Evolutionary conservation across 306 rosid species (phyloP).

Genomic region (Delonix regia): DNA sequence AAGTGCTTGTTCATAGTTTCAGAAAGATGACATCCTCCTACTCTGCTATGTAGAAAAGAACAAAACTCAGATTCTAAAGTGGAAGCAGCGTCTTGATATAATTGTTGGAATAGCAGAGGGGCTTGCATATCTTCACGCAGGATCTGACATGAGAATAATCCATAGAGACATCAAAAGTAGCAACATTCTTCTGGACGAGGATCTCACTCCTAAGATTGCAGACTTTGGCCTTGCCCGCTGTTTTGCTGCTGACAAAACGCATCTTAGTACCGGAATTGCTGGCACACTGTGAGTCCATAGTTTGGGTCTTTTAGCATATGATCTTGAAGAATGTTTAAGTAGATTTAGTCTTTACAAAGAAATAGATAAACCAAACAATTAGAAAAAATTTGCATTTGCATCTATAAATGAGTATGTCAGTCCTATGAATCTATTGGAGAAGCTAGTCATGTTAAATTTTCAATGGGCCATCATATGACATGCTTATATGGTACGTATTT

Average conservation of each 20-base stretch:
- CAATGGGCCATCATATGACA: no score
- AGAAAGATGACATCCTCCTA: neutral
- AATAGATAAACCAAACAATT: no score
- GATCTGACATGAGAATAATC: slow-evolving; percentile 63
- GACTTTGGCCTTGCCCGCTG: slow-evolving; percentile 92
- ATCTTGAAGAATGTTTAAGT: no score
- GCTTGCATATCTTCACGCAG: slow-evolving; percentile 86
- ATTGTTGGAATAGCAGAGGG: slow-evolving; percentile 85
- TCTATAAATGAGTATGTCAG: no score
- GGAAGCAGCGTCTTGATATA: slow-evolving; percentile 72
- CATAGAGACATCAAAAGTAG: slow-evolving; percentile 94
- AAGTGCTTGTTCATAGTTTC: neutral
- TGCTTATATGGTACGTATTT: no score
- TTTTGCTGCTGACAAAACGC: slow-evolving; percentile 70
- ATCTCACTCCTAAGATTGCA: slow-evolving; percentile 75
- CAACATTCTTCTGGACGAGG: slow-evolving; percentile 84
- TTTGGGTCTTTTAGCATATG: neutral
- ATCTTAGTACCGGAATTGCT: slow-evolving; percentile 90
- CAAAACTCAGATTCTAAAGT: slow-evolving; percentile 61
- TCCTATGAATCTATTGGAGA: no score
- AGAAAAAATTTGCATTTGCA: no score
- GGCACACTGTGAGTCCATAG: slow-evolving; percentile 81
- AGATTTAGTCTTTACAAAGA: no score
- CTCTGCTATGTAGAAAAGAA: slow-evolving; percentile 57
- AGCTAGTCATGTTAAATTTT: no score